Base-by-base conservation (phyloP, 768 basidiomycete species). In the Leccinellum rugosiceps region DNA sequence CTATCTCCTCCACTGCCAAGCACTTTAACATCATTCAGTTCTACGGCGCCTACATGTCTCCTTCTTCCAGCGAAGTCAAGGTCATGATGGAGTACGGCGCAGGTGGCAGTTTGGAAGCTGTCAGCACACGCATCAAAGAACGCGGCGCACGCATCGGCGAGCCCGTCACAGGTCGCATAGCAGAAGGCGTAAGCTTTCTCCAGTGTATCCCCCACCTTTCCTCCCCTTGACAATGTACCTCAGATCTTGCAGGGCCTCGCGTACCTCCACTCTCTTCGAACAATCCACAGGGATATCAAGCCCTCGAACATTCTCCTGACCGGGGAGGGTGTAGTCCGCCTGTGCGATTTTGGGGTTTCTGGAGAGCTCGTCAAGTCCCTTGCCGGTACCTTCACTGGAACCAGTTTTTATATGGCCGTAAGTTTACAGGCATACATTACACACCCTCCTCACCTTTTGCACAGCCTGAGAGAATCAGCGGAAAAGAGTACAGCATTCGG, bases 331-430 rank as follows among this genome's bases (percentile, higher is more conserved):
- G 74, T 93, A 48, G 87, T 98, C 68, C 97, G 94, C 72, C 80
- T 99, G 4, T 87, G 83, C 71, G 97, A 99, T 74, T 99, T 99
- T 68, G 97, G 97, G 31, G 97, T 98, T 19, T 98, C 96, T 26
- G 97, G 96, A 43, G 92, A 97, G 74, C 81, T 99, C 23, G 86
- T 98, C 65, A 86, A 90, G 67, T 93, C 90, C 51, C 74, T 90
- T 60, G 97, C 97, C 15, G 92, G 91, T 53, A 98, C 97, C 1
- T 98, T 98, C 69, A 98, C 96, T 1, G 97, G 97, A 7, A 98
- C 96, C 45, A 94, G 94, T 69, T 90, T 92, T 63, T 99, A 98
- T 75, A 98, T 98, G 96, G 95, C 97, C 63, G 96, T 98, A 67
- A 73, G 95, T 84, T 28, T 11, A 19, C 21, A 23, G 50, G 44